phyloP scores from a whole-genome alignment of 441 rosid genomes.

The California macrophylla region DNA sequence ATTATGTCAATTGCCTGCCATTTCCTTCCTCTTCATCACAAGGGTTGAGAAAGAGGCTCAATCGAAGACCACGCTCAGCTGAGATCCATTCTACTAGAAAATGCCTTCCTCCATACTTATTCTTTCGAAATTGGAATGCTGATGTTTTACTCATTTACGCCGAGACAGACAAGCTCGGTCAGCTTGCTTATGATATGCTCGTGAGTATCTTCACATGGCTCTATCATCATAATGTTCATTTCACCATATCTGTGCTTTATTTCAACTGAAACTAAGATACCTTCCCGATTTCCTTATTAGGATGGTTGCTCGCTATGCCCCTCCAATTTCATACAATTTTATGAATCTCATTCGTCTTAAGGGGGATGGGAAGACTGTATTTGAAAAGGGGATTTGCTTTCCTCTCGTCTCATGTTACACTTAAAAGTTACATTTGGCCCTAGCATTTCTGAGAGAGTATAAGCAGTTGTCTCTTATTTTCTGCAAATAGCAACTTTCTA shows the following conservation, averaged over 20 bases:
- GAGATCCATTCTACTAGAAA: too few species aligned
- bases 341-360: constrained; percentile 77
- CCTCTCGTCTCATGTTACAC: background rate
- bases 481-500: background rate
- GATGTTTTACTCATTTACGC: constrained; percentile 95
- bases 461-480: too few species aligned
- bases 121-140: constrained; percentile 71
- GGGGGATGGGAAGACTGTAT: constrained; percentile 42
- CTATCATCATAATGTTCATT: constrained; percentile 1
- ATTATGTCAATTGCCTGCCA: too few species aligned
- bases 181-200: constrained; percentile 98
- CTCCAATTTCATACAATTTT: constrained; percentile 90
- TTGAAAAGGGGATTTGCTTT: constrained; percentile 58
- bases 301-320: constrained; percentile 98
- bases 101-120: too few species aligned
- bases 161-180: constrained; percentile 92
- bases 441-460: constrained; percentile 9
- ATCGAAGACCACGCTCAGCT: too few species aligned
- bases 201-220: constrained; percentile 40
- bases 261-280: constrained; percentile 12
- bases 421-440: background rate
- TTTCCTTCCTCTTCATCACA: too few species aligned
- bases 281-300: constrained; percentile 30
- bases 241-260: background rate
- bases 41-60: too few species aligned